Base-by-base conservation (phyloP, 352 stramenopile genomes). In the Phytopythium ostracodes region DNA sequence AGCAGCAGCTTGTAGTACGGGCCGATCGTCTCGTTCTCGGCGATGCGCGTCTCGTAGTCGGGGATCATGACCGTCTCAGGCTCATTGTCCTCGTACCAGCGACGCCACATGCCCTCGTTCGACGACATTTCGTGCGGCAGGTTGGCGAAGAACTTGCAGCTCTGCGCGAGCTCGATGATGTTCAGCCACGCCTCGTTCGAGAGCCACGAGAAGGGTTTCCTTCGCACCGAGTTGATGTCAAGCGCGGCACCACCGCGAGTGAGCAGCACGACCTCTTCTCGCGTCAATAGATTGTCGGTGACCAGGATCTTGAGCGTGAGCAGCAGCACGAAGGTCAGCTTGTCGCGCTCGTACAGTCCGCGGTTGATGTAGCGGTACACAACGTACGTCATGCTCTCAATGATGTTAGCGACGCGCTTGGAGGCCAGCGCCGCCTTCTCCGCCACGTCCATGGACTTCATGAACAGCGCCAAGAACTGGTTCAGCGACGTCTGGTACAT, bases 401-500 rank as follows among this genome's bases (percentile, higher is more conserved):
- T 99, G 67, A 99, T 99, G 68, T 99, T 99, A 27, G 92, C 84
- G 22, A 99, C 97, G 29, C 97, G 87, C 72, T 99, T 99, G 44
- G 92, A 98, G 29, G 96, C 96, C n/a, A 99, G 65, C n/a, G 92
- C 87, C 7, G 96, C 97, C 69, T 98, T 98, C 68, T 99, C 94
- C 4, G 96, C 94, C 36, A 98, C 82, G 54, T 99, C 96, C 95
- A 99, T 99, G 1, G 92, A 98, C 51, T 96, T 92, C 89, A 98
- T 98, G 67, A 99, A 99, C 25, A 99, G 72, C 59, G 92, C 85
- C 38, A 99, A 67, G 74, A 99, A 99, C 79, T 99, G 97, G 62
- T 96, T 96, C 42, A 99, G 73, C 12, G 94, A 99, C 36, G 97
- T 99, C 81, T 99, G 97, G 81, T 99, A 99, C 97, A 99, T 99